Base-by-base conservation (phyloP, 1,284 basidiomycete species). In the Peniophora sp. region DNA sequence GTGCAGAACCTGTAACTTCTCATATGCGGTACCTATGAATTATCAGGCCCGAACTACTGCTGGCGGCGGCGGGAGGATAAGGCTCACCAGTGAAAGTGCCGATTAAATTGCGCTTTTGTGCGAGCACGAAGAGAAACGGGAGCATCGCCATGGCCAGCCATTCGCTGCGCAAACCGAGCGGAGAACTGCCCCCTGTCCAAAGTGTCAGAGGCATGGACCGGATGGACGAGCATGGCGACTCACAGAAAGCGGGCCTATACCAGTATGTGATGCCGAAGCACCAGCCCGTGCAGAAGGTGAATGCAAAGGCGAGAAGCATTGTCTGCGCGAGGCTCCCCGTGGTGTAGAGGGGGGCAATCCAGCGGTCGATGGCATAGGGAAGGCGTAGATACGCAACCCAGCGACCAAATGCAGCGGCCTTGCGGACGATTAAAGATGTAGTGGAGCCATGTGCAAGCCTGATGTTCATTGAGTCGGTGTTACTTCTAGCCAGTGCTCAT, bases 131-230 rank as follows among this genome's bases (percentile, higher is more conserved):
- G 43, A 45, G 18, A n/a, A 45, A 45, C 14, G 43, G 43, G 9
- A 45, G 43, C 43, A 45, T 45, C 14, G 43, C 43, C 20, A 45
- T 45, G 9, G 43, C 43, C 12, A 45, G 18, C 43, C 43, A 45
- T 22, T 45, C 43, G 43, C 43, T 45, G 22, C 43, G 43, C 18
- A 45, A 20, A 10, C 43, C 43, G 3, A 45, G 43, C 3, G 43
- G 43, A 23, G 43, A 24, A 22, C 43, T 45, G 17, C 43, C 43
- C n/a, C 22, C 43, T 45, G 43, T 24, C 5, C 10, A 24, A 8
- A 45, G 9, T 5, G 22, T 45, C 18, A 45, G 23, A 8, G 5
- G 3, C 18, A 9, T 14, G 14, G n/a, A n/a, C n/a, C 18, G 14
- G 9, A 45, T 3, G 20, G 23, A 22, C 5, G 5, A n/a, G 14